phyloP scores from a whole-genome alignment of 805 yeast species.

The Barnettozyma pratensis region DNA sequence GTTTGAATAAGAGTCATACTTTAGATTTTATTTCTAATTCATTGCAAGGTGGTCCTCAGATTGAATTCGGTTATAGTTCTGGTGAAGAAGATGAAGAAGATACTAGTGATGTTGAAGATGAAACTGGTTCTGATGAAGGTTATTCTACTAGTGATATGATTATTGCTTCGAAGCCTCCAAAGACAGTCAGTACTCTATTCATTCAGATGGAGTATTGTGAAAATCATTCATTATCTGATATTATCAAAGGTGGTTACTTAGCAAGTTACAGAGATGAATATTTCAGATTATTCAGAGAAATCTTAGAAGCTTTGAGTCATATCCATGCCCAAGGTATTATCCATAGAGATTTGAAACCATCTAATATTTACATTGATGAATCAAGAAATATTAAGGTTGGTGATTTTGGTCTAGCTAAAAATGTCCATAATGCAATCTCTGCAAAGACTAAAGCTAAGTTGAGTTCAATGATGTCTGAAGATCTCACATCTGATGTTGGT shows the following conservation, averaged over 20 bases:
- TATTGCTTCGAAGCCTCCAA: conserved; percentile 19
- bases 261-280: conserved; percentile 70
- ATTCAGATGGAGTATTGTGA: conserved; percentile 99
- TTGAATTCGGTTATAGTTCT: conserved; percentile 44
- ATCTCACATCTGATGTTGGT: conserved; percentile 89
- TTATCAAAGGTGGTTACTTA: conserved; percentile 71
- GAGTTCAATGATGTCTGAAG: conserved; percentile 41
- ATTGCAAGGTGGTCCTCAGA: conserved; percentile 43
- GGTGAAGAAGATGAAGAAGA: conserved; percentile 16
- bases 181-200: conserved; percentile 64
- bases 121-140: conserved; percentile 3
- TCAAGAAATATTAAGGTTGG: conserved; percentile 88
- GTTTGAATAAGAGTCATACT: conserved; percentile 28
- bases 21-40: conserved; percentile 71
- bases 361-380: conserved; percentile 91
- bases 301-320: conserved; percentile 83
- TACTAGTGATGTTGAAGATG: conserved; percentile 18
- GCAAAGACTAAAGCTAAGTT: conserved; percentile 26
- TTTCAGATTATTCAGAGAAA: conserved; percentile 85
- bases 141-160: conserved; percentile 6
- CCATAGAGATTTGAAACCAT: conserved; percentile 92
- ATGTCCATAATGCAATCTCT: conserved; percentile 50
- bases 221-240: conserved; percentile 79
- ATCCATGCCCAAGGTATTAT: conserved; percentile 93
- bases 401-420: conserved; percentile 95